Evolutionary conservation across 805 yeast genomes (phyloP).

Genomic region (Ogataea trehaloabstinens): DNA sequence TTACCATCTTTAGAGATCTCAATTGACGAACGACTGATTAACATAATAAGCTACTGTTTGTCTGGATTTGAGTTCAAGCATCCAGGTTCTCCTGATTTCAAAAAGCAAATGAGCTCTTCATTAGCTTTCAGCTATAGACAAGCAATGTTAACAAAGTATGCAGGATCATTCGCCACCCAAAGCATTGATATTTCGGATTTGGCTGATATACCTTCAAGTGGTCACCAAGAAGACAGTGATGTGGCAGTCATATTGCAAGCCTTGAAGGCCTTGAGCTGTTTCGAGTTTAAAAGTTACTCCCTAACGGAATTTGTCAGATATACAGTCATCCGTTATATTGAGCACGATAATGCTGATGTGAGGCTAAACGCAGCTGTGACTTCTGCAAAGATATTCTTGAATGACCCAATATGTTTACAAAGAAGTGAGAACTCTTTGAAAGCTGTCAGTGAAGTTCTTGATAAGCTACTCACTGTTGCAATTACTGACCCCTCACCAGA

Average conservation of each 20-base stretch:
- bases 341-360: constrained; percentile 74
- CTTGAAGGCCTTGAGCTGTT: constrained; percentile 68
- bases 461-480: constrained; percentile 74
- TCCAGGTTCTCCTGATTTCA: constrained; percentile 81
- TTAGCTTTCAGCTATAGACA: constrained; percentile 78
- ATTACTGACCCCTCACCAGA: constrained; percentile 88
- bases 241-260: constrained; percentile 66
- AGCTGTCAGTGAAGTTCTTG: constrained; percentile 83
- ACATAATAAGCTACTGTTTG: constrained; percentile 67
- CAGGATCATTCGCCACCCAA: constrained; percentile 34
- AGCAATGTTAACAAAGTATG: constrained; percentile 67
- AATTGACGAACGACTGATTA: constrained; percentile 69
- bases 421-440: constrained; percentile 75
- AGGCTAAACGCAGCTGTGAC: constrained; percentile 84
- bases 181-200: constrained; percentile 19
- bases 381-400: constrained; percentile 69
- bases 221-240: constrained; percentile 29
- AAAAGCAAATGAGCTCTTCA: constrained; percentile 55
- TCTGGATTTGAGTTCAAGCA: constrained; percentile 79
- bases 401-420: constrained; percentile 82
- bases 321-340: constrained; percentile 80
- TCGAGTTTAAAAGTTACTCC: constrained; percentile 72
- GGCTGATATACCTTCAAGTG: constrained; percentile 20
- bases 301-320: constrained; percentile 84
- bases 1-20: constrained; percentile 78